Conservation (phyloP, 305 asterid genomes). For the Ilex paraguariensis region DNA sequence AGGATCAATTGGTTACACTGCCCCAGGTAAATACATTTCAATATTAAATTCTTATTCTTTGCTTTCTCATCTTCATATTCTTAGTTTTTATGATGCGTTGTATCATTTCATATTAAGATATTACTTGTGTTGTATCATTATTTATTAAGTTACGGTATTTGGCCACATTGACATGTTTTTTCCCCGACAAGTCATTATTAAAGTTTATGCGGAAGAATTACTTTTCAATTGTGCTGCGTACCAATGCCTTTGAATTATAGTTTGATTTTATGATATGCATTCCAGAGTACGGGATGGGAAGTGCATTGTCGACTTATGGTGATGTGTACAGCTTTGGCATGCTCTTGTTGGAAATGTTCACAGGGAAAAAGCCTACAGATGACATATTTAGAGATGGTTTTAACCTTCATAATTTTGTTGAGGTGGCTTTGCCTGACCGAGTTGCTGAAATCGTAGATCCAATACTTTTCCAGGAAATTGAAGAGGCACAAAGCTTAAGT, state of each 20-base stretch:
- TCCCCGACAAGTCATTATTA: too few species aligned
- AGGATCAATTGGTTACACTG: neutral
- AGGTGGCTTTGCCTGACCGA: constrained; percentile 8
- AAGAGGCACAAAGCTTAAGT: too few species aligned
- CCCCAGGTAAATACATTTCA: neutral
- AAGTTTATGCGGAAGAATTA: neutral
- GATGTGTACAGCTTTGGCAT: constrained; percentile 19
- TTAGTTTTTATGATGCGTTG: neutral
- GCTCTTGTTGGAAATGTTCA: constrained; percentile 11
- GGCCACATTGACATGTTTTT: too few species aligned
- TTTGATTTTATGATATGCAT: neutral
- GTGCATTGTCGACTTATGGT: constrained; percentile 5
- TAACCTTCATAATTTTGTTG: constrained; percentile 10
- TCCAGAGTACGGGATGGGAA: constrained; percentile 16
- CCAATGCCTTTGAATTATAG: neutral
- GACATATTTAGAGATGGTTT: constrained; percentile 4
- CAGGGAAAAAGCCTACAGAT: constrained; percentile 10
- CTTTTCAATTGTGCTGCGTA: neutral
- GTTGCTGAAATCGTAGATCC: constrained; percentile 10
- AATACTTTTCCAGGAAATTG: neutral
- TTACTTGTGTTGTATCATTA: too few species aligned
- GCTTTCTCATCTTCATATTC: too few species aligned
- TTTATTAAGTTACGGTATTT: too few species aligned
- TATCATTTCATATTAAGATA: too few species aligned
- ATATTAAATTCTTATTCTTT: neutral